phyloP scores from a whole-genome alignment of 2,329 filamentous ascomycete genomes.

The Tolypocladium guangdongense region DNA sequence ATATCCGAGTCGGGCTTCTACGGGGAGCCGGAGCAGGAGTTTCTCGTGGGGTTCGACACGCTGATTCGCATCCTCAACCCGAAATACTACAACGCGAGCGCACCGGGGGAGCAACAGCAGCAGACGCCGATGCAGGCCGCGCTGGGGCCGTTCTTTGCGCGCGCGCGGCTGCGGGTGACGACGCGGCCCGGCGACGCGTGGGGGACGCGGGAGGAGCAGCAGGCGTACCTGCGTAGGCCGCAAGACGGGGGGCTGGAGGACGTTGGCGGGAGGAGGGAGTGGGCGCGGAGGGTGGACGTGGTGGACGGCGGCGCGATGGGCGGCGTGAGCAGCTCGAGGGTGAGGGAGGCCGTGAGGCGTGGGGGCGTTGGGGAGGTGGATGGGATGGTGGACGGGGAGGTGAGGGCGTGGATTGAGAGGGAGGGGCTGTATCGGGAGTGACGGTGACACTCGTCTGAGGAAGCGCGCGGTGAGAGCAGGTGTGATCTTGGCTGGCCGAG shows the following conservation, averaged over 20 bases:
- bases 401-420: constrained; percentile 46
- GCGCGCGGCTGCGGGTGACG: constrained; percentile 51
- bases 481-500: no score
- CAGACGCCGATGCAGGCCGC: constrained; percentile 33
- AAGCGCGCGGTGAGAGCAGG: no score
- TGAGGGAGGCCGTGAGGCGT: constrained; percentile 42
- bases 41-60: constrained; percentile 68
- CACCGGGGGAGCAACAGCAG: background rate
- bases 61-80: constrained; percentile 60
- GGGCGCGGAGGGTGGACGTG: constrained; percentile 50
- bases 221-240: constrained; percentile 42
- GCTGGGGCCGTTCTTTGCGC: constrained; percentile 52
- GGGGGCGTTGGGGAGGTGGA: constrained; percentile 31
- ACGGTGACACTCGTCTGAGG: no score
- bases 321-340: constrained; percentile 49
- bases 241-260: constrained; percentile 32
- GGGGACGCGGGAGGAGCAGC: constrained; percentile 33
- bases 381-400: constrained; percentile 42
- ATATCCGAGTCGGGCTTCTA: constrained; percentile 40
- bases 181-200: constrained; percentile 51
- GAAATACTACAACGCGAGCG: constrained; percentile 50
- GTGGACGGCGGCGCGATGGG: constrained; percentile 33
- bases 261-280: constrained; percentile 44
- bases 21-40: constrained; percentile 41
- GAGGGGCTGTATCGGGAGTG: constrained; percentile 42